Evolutionary conservation across 148 eudicot species (phyloP), one percentile per base, ranked within the genome.

Genomic region (Nepenthes mirabilis): DNA sequence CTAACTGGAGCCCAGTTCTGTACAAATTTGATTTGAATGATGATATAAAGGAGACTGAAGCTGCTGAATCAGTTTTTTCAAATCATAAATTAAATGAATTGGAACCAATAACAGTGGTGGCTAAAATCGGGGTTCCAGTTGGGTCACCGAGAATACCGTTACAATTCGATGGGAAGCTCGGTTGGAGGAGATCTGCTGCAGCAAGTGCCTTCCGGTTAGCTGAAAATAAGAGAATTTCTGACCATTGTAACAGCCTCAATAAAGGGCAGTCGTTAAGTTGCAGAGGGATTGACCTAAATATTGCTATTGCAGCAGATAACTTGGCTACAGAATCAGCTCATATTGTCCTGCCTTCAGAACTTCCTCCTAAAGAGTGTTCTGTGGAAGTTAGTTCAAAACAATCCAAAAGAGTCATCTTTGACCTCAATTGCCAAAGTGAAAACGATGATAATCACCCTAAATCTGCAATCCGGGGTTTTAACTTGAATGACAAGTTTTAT

Each of bases 21-120:
- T 13, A 43, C 40, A 62, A 67, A 69, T 77, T 77, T 69, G 77
- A 77, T 63, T 65, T 77, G 56, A 77, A 77, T 53, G 68, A 77
- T 49, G 71, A 65, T 11, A 37, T 75, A 11, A 58, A 37, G 33
- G 60, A 54, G 14, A 61, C 65, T 53, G 77, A 62, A 36, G 53
- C 54, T 2, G 73, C 13, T 37, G 48, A 12, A 43, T 32, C 53
- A 2, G 43, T 33, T 51, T 37, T 70, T 1, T 52, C 67, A 60
- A 52, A 12, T 53, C 14, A 57, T 47, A 70, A 11, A 14, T 45
- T 33, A 49, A 45, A 47, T 33, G 35, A 35, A 9, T 52, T 47
- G 1, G 43, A 9, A 32, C 65, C 75, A 5, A 61, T 70, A 58
- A 66, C 57, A 6, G 77, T 63, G 7, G 61, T 70, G 13, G 77